Conservation (phyloP, 139 green algal species). For the Edaphochlamys debaryana region DNA sequence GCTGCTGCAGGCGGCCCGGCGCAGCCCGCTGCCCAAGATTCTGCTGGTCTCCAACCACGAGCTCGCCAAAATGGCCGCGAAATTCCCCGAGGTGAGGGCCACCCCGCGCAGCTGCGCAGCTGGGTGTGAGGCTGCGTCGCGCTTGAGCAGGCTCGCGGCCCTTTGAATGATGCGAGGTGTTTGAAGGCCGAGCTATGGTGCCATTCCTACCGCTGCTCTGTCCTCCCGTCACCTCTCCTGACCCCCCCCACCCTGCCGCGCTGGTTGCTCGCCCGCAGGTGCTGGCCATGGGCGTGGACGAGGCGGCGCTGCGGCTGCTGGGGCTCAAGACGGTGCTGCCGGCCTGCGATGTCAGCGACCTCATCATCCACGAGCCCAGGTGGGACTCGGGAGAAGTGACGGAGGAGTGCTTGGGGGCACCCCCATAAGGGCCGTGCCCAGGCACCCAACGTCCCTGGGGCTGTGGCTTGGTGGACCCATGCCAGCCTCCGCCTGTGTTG, state of each 20-base stretch:
- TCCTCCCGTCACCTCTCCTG: neutral
- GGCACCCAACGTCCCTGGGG: no score
- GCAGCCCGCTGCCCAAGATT: neutral
- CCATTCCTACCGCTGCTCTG: neutral
- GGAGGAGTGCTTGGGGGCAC: neutral
- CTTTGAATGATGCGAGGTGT: no score
- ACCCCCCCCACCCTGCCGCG: neutral
- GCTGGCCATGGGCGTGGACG: neutral
- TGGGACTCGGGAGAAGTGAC: neutral
- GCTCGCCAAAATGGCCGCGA: neutral
- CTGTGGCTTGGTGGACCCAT: no score
- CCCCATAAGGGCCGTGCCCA: no score
- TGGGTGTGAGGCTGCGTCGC: no score
- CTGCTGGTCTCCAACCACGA: neutral
- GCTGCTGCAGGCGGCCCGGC: neutral
- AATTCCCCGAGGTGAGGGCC: neutral
- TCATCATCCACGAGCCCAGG: conserved; percentile 12
- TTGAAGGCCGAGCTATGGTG: no score
- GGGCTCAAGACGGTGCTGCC: conserved; percentile 37
- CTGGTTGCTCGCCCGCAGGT: conserved; percentile 6
- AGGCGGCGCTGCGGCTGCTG: conserved; percentile 8
- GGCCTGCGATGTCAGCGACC: conserved; percentile 15
- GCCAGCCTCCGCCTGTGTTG: no score
- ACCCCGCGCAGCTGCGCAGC: no score
- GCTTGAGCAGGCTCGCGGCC: no score